phyloP scores from a whole-genome alignment of 768 basidiomycete genomes.

The Sarcodon sp. region DNA sequence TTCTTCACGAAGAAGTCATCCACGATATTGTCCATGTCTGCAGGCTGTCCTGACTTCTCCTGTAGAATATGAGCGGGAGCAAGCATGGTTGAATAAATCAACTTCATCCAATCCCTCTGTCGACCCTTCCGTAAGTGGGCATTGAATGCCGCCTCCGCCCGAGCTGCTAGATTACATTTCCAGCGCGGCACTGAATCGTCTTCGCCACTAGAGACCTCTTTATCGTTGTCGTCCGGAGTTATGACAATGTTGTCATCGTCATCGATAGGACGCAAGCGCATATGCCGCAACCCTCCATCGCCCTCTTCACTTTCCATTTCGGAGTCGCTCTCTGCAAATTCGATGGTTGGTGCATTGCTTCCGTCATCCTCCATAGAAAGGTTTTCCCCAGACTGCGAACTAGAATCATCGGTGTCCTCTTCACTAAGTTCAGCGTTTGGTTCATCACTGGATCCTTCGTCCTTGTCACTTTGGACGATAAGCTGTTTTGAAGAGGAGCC shows the following conservation, averaged over 20 bases:
- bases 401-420: slow-evolving; percentile 16
- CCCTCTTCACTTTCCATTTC: slow-evolving; percentile 2
- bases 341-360: too few relatives aligned
- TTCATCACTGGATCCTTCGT: slow-evolving; percentile 23
- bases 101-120: slow-evolving; percentile 68
- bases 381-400: too few relatives aligned
- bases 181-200: slow-evolving; percentile 41
- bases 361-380: too few relatives aligned
- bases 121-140: slow-evolving; percentile 22
- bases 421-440: slow-evolving; percentile 19
- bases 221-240: slow-evolving; percentile 15
- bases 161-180: slow-evolving; percentile 53
- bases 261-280: slow-evolving; percentile 4
- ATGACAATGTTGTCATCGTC: slow-evolving; percentile 17
- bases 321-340: too few relatives aligned
- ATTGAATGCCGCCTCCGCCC: slow-evolving; percentile 33
- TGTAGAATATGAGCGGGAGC: slow-evolving; percentile 56
- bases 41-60: slow-evolving; percentile 17
- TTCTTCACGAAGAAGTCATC: slow-evolving; percentile 71
- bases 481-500: slow-evolving; percentile 70
- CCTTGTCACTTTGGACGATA: slow-evolving; percentile 20
- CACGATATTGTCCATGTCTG: slow-evolving; percentile 28
- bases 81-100: slow-evolving; percentile 66
- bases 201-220: slow-evolving; percentile 7
- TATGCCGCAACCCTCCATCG: slow-evolving; percentile 4